Percentiles rank a stretch among this genome's conserved stretches.
Evolutionary conservation across 2,329 filamentous ascomycete species (phyloP).

Genomic region (Diplodia corticola): DNA sequence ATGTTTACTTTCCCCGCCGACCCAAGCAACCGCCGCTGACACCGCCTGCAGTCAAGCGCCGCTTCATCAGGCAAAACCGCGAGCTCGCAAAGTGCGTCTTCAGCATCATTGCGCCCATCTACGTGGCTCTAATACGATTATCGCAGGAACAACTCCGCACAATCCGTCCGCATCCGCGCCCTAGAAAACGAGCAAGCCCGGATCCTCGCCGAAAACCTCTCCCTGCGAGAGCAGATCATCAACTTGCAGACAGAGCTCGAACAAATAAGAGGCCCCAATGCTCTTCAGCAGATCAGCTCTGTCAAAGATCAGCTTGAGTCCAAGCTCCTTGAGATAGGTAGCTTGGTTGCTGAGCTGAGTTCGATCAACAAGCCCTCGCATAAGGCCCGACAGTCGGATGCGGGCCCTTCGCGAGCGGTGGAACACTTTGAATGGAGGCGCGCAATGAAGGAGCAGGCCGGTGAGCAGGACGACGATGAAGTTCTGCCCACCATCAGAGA

Average conservation of each 20-base stretch:
- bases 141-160: conserved; percentile 68
- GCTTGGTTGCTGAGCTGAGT: conserved; percentile 66
- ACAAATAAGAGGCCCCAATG: conserved; percentile 58
- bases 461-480: conserved; percentile 50
- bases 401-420: background rate
- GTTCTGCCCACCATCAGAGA: conserved; percentile 69
- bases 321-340: conserved; percentile 70
- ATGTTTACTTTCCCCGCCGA: conserved; percentile 42
- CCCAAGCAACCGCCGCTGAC: conserved; percentile 16
- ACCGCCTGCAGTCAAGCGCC: conserved; percentile 65
- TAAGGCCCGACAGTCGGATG: background rate
- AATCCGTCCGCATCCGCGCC: conserved; percentile 73
- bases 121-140: background rate
- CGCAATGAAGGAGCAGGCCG: conserved; percentile 51
- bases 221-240: conserved; percentile 69
- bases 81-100: conserved; percentile 65
- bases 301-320: conserved; percentile 70
- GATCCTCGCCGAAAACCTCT: conserved; percentile 76
- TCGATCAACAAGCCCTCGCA: conserved; percentile 31
- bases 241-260: conserved; percentile 68
- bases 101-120: background rate
- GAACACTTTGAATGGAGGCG: conserved; percentile 19
- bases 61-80: conserved; percentile 79
- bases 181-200: conserved; percentile 75
- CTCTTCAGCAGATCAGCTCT: conserved; percentile 66